phyloP scores from a whole-genome alignment of 495 filamentous ascomycete species.

The Talaromyces borbonicus region DNA sequence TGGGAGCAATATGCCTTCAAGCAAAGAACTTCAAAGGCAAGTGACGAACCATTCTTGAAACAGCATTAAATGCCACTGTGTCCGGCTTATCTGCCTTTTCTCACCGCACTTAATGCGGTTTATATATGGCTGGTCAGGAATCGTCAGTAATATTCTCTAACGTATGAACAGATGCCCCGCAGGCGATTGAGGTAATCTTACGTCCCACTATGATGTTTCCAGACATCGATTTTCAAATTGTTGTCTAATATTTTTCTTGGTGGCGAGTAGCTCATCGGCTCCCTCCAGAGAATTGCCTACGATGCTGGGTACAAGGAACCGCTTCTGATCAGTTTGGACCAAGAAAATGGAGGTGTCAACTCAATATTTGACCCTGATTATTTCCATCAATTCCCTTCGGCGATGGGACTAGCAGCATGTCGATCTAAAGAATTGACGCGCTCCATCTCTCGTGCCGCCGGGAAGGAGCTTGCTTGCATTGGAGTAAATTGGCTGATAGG shows the following conservation, averaged over 20 bases:
- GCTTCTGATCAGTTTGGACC: slow-evolving; percentile 4
- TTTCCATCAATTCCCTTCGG: slow-evolving; percentile 4
- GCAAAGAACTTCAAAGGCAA: slow-evolving; percentile 3
- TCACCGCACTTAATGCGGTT: not conserved
- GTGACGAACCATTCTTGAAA: not conserved
- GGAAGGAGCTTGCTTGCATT: not conserved
- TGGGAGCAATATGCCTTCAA: slow-evolving; percentile 1
- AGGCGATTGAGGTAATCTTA: slow-evolving; percentile 6
- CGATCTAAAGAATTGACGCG: slow-evolving; percentile 2
- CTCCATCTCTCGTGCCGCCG: slow-evolving; percentile 1
- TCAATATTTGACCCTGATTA: slow-evolving; percentile 8
- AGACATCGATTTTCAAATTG: not conserved
- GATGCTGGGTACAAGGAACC: slow-evolving; percentile 3
- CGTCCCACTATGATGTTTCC: not conserved
- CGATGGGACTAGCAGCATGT: slow-evolving; percentile 8
- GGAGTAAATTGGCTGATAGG: slow-evolving; percentile 6
- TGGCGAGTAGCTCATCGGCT: slow-evolving; percentile 2
- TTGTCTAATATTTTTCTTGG: not conserved
- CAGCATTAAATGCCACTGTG: not conserved
- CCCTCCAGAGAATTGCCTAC: slow-evolving; percentile 3
- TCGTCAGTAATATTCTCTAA: not conserved
- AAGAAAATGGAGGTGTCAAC: slow-evolving; percentile 6
- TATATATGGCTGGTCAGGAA: no score
- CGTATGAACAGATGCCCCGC: not conserved
- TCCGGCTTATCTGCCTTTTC: not conserved